Evolutionary conservation across 768 basidiomycete genomes (phyloP).

Genomic region (Leccinum uliginosum): DNA sequence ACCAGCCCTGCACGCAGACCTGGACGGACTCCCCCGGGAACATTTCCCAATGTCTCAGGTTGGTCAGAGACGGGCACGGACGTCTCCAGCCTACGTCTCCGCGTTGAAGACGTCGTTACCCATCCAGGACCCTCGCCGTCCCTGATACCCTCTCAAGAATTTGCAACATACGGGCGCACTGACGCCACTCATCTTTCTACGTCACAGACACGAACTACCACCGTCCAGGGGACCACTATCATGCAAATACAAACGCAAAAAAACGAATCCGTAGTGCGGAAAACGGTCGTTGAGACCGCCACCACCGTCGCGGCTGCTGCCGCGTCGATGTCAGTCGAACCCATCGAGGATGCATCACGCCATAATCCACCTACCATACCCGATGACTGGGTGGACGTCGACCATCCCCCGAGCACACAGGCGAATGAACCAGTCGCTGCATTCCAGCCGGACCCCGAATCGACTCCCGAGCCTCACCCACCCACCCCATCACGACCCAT

Average conservation of each 20-base stretch:
- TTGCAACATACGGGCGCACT: constrained; percentile 4
- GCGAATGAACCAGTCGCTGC: constrained; percentile 5
- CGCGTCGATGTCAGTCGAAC: constrained; percentile 1
- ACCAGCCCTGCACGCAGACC: constrained; percentile 18
- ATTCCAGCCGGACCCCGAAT: constrained; percentile 4
- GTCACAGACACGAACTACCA: constrained; percentile 1
- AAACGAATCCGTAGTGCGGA: constrained; percentile 1
- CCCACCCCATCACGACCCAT: constrained; percentile 9
- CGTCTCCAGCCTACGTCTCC: constrained; percentile 17
- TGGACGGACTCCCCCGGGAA: constrained; percentile 27
- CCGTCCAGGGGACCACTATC: constrained; percentile 7
- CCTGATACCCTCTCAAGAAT: constrained; percentile 25
- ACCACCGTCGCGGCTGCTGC: neutral
- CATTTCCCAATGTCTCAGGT: constrained; percentile 25
- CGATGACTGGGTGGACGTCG: constrained; percentile 30
- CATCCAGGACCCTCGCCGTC: constrained; percentile 23
- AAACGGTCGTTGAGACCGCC: neutral
- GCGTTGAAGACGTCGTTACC: constrained; percentile 8
- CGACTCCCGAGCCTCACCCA: constrained; percentile 1
- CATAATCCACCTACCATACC: constrained; percentile 18
- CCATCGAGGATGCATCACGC: constrained; percentile 14
- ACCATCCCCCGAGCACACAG: constrained; percentile 4
- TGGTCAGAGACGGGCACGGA: constrained; percentile 30
- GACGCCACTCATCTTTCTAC: constrained; percentile 12
- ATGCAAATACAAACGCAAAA: constrained; percentile 9